These are phyloP conservation scores for Lentinula boryana DNA, from an alignment of 768 basidiomycete genomes.

Conservation along the genomic window DNA sequence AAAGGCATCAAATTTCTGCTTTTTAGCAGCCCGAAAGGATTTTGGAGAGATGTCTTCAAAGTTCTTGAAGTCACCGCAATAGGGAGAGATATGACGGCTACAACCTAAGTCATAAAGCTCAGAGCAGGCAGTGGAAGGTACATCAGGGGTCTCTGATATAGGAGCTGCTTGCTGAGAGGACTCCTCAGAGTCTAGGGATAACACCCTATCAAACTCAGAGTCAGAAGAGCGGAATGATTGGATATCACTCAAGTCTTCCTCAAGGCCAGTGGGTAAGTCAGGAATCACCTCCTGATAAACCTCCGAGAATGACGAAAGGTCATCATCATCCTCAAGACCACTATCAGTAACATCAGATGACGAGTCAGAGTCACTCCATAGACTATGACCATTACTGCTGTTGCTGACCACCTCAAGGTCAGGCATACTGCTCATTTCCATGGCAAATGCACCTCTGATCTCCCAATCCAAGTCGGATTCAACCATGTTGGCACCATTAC, in stretches of 20 bases:
- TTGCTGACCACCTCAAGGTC: not conserved
- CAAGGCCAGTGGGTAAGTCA: not conserved
- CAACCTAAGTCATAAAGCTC: conserved; percentile 7
- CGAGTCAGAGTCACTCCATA: not conserved
- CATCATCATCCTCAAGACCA: not conserved
- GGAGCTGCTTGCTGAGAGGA: not conserved
- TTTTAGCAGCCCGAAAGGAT: conserved; percentile 1
- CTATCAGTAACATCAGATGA: not conserved
- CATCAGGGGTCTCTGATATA: not conserved
- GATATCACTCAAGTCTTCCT: not conserved
- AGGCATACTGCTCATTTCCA: not conserved
- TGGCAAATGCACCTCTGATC: not conserved
- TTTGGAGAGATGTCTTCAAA: conserved; percentile 10
- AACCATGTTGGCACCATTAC: not conserved
- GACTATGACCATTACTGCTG: not conserved
- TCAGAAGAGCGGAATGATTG: not conserved
- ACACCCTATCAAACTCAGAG: not conserved
- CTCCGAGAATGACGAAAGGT: not conserved
- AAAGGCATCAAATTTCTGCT: conserved; percentile 16
- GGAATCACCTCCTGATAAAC: not conserved
- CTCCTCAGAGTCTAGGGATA: not conserved
- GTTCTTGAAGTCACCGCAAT: not conserved
- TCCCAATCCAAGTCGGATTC: conserved; percentile 1
- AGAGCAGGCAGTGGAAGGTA: not conserved
- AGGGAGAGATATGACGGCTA: not conserved